Evolutionary conservation across 176 grass and related monocot genomes (phyloP), one percentile per base, ranked within the genome.

Genomic region (Eragrostis curvula): DNA sequence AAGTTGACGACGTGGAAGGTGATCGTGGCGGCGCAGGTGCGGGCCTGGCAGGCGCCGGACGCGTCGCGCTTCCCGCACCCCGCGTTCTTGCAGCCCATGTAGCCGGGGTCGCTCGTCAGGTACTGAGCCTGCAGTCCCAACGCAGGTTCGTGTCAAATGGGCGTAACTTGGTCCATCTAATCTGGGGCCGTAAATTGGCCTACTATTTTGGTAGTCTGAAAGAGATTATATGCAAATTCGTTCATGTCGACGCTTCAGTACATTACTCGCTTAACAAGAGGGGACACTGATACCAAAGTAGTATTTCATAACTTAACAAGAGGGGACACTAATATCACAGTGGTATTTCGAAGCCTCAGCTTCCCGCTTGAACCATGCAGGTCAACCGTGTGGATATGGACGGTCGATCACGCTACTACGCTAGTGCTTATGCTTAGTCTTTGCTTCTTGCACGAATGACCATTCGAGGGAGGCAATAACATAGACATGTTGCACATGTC

Each of bases 1-100:
- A 94, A 88, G 91, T 97, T 97, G 84, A 97, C 48, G 53, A 92
- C 79, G 73, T 94, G 94, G 89, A 97, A 97, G 27, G 81, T 85
- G 25, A 97, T 63, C 5, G 85, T 87, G 75, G 87, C 89, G 44
- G 81, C 71, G 85, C 94, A 94, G 27, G 82, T 88, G 29, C 63
- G 84, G 48, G 85, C n/a, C 60, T 60, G 12, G 74, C 94, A 91
- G 16, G 61, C 58, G 10, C 83, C 73, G 5, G 84, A 79, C 23
- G 56, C 43, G 66, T 45, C 42, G 21, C 80, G 77, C 65, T 70
- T 73, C 32, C 72, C 70, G 81, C 94, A 97, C 21, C 16, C 41
- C 13, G 80, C 30, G 14, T 84, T 94, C 69, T 75, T 91, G 88
- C 91, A 97, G 41, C 70, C 51, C 18, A 94, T 20, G 77, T 89